phyloP scores from a whole-genome alignment of 2,329 filamentous ascomycete genomes.

The Paraphaeosphaeria sporulosa region DNA sequence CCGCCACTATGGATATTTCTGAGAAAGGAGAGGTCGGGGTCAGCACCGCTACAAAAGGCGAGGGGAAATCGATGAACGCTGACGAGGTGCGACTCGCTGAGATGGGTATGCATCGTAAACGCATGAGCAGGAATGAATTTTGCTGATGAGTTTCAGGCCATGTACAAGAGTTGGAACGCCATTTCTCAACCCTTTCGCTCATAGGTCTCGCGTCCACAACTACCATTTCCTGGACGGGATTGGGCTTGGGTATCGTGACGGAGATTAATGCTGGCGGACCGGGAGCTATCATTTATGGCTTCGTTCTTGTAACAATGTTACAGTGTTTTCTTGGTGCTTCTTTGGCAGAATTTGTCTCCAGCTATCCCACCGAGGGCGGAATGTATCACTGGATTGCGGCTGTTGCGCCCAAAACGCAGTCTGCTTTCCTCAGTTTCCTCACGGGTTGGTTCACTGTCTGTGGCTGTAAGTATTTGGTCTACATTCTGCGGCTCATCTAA shows the following conservation, averaged over 20 bases:
- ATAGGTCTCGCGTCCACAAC: conserved; percentile 22
- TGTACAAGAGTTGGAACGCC: conserved; percentile 17
- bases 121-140: background rate
- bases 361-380: conserved; percentile 20
- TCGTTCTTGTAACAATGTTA: conserved; percentile 17
- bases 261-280: conserved; percentile 21
- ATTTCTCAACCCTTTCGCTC: conserved; percentile 17
- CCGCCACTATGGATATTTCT: background rate
- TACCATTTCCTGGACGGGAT: conserved; percentile 22
- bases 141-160: conserved; percentile 12
- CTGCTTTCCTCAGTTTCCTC: conserved; percentile 19
- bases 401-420: conserved; percentile 15
- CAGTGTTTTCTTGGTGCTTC: conserved; percentile 20
- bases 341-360: conserved; percentile 21
- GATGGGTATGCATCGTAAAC: conserved; percentile 14
- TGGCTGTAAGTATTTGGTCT: conserved; percentile 12
- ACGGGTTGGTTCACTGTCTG: conserved; percentile 21
- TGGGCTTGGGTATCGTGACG: conserved; percentile 19
- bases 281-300: conserved; percentile 21
- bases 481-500: background rate
- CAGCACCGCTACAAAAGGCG: background rate
- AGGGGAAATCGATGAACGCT: conserved; percentile 4
- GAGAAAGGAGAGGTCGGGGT: conserved; percentile 1
- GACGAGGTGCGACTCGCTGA: conserved; percentile 18
- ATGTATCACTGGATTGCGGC: conserved; percentile 24